These are phyloP conservation scores for Daedaleopsis nitida DNA, from an alignment of 768 basidiomycete genomes.

Conservation along the genomic window DNA sequence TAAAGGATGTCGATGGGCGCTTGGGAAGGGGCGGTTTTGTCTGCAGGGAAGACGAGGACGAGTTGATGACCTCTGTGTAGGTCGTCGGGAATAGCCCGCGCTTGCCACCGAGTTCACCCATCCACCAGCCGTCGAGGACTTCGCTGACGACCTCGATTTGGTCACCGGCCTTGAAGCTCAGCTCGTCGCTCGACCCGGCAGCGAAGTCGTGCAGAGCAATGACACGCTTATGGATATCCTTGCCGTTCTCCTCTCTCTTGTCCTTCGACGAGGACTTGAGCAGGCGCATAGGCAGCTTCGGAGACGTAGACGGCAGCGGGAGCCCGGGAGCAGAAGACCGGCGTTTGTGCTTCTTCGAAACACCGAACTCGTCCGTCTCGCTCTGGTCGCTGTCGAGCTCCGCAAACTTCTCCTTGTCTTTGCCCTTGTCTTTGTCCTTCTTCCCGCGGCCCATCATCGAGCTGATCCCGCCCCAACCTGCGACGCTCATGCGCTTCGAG, in stretches of 20 bases:
- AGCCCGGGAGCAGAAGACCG: slow-evolving; percentile 12
- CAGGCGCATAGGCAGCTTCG: slow-evolving; percentile 39
- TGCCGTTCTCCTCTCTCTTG: slow-evolving; percentile 47
- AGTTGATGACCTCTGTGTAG: slow-evolving; percentile 59
- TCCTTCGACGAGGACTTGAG: slow-evolving; percentile 45
- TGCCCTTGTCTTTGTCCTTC: slow-evolving; percentile 54
- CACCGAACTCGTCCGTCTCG: slow-evolving; percentile 1
- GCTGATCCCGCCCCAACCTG: slow-evolving; percentile 68
- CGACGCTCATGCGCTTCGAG: slow-evolving; percentile 43
- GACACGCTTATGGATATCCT: slow-evolving; percentile 41
- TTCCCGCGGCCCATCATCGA: slow-evolving; percentile 58
- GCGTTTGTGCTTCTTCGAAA: slow-evolving; percentile 15
- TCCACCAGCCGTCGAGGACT: slow-evolving; percentile 90
- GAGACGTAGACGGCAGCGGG: slow-evolving; percentile 17
- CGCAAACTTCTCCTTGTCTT: slow-evolving; percentile 29
- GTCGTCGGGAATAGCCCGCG: slow-evolving; percentile 82
- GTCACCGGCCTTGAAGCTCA: slow-evolving; percentile 73
- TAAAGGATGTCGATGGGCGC: slow-evolving; percentile 24
- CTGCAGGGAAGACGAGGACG: slow-evolving; percentile 26
- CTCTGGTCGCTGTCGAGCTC: slow-evolving; percentile 11
- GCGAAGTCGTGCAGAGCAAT: slow-evolving; percentile 75
- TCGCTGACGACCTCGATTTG: slow-evolving; percentile 78
- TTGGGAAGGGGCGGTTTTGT: slow-evolving; percentile 27
- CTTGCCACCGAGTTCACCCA: slow-evolving; percentile 72
- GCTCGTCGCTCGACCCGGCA: slow-evolving; percentile 71